These are phyloP conservation scores for Helotiales sp. DNA, from an alignment of 2,329 filamentous ascomycete genomes.

Conservation along the genomic window DNA sequence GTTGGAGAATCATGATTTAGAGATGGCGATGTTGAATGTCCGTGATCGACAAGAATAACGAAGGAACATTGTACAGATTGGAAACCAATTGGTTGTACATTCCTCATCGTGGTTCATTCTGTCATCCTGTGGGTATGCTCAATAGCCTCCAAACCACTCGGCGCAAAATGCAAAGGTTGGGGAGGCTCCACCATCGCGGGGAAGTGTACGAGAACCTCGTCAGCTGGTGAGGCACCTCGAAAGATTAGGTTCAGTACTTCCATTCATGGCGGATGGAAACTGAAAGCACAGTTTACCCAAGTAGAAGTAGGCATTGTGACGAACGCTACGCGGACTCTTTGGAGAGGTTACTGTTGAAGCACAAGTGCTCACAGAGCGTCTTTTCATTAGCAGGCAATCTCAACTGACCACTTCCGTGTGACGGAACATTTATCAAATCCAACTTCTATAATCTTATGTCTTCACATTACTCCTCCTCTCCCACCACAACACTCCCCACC, in stretches of 20 bases:
- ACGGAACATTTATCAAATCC: no score
- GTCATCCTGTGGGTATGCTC: conserved; percentile 17
- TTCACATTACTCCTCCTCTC: neutral
- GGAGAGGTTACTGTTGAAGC: no score
- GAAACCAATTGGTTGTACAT: neutral
- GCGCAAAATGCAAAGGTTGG: conserved; percentile 14
- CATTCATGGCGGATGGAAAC: no score
- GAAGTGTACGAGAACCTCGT: conserved; percentile 18
- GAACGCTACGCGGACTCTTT: no score
- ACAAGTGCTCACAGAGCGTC: no score
- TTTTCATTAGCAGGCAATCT: no score
- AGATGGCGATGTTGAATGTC: neutral
- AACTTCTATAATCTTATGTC: no score
- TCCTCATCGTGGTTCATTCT: neutral
- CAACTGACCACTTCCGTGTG: no score
- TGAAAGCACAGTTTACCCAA: no score
- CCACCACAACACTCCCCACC: conserved; percentile 12
- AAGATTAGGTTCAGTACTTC: no score
- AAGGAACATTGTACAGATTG: neutral
- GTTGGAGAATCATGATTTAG: neutral
- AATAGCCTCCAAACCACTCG: conserved; percentile 19
- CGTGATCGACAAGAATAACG: neutral
- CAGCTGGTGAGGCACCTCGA: no score
- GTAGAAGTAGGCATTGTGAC: no score
- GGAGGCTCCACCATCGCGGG: conserved; percentile 16